These are phyloP conservation scores for Acarospora socialis DNA, from an alignment of 2,329 filamentous ascomycete species.

Conservation along the genomic window DNA sequence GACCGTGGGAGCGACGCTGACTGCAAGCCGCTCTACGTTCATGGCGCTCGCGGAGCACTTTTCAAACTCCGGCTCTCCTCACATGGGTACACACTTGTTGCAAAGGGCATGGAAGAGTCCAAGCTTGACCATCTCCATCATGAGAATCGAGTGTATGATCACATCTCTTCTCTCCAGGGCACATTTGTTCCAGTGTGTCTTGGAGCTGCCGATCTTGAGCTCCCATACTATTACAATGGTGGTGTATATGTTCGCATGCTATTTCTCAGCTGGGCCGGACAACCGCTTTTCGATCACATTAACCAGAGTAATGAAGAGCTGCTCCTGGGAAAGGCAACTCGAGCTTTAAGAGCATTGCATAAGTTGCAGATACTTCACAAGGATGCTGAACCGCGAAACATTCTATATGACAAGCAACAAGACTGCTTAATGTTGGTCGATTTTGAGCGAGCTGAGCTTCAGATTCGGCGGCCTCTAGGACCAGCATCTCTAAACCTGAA, in stretches of 20 bases:
- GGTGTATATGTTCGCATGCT: not conserved
- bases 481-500: no score
- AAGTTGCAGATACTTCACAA: not conserved
- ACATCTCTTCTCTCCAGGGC: not conserved
- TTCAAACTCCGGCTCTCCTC: conserved; percentile 29
- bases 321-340: not conserved
- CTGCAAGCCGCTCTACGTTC: conserved; percentile 17
- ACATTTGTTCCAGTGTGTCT: conserved; percentile 1
- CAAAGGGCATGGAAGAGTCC: conserved; percentile 21
- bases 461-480: no score
- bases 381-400: not conserved
- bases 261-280: not conserved
- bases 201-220: not conserved
- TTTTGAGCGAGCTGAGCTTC: conserved; percentile 2
- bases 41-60: conserved; percentile 25
- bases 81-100: conserved; percentile 31
- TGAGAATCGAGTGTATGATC: not conserved
- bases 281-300: not conserved
- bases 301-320: not conserved
- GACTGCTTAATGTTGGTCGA: conserved; percentile 1
- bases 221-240: not conserved
- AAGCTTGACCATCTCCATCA: not conserved
- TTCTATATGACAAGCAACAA: not conserved
- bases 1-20: not conserved
- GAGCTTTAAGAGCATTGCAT: no score